Percentiles rank a stretch among this genome's conserved stretches.
Evolutionary conservation across 495 filamentous ascomycete genomes (phyloP).

Genomic region (Letharia columbiana): DNA sequence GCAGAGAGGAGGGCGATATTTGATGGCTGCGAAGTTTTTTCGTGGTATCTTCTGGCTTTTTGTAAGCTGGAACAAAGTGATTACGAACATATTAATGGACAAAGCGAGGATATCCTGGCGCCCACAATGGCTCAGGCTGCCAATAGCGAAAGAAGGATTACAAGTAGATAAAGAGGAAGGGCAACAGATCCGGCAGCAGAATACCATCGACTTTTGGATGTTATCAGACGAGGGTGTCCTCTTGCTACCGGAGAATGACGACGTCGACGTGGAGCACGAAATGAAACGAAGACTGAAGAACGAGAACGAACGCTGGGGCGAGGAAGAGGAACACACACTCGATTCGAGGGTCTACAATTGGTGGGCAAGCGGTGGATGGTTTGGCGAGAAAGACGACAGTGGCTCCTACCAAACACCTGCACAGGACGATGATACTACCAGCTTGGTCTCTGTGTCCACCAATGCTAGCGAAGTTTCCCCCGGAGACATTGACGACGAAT

Average conservation of each 20-base stretch:
- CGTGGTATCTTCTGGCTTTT: slow-evolving; percentile 62
- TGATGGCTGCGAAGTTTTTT: slow-evolving; percentile 65
- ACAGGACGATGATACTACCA: slow-evolving; percentile 62
- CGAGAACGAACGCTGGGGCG: slow-evolving; percentile 26
- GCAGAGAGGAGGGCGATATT: slow-evolving; percentile 62
- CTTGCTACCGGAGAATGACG: slow-evolving; percentile 45
- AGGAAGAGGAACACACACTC: slow-evolving; percentile 53
- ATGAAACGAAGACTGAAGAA: slow-evolving; percentile 48
- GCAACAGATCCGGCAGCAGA: slow-evolving; percentile 26
- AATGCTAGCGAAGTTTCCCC: slow-evolving; percentile 45
- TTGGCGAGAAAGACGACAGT: slow-evolving; percentile 69
- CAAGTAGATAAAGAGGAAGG: slow-evolving; percentile 4
- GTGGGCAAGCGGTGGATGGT: slow-evolving; percentile 73
- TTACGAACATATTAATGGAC: slow-evolving; percentile 45
- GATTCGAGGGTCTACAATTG: slow-evolving; percentile 67
- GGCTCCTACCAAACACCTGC: slow-evolving; percentile 52
- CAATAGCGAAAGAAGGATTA: slow-evolving; percentile 2
- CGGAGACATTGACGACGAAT: slow-evolving; percentile 38
- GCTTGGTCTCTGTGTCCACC: slow-evolving; percentile 59
- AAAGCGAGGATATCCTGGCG: slow-evolving; percentile 52
- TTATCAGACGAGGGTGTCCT: slow-evolving; percentile 48
- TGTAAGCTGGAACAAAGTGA: slow-evolving; percentile 47
- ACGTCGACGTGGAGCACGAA: slow-evolving; percentile 71
- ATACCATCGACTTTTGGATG: slow-evolving; percentile 52
- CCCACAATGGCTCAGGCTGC: slow-evolving; percentile 54